Conservation (phyloP, 345 rosid genomes). For the Bruguiera sexangula region DNA sequence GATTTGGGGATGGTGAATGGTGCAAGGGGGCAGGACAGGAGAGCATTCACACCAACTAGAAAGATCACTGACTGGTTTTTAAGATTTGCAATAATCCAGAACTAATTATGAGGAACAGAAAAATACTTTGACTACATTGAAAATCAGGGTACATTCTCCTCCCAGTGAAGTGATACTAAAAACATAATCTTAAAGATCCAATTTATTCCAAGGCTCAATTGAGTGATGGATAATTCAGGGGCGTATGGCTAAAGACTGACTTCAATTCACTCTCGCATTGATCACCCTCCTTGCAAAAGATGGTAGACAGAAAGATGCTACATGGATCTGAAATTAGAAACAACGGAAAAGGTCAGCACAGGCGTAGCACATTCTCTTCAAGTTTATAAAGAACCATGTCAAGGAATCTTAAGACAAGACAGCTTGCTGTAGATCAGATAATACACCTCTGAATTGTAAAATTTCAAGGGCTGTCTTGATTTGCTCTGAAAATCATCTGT, state of each 20-base stretch:
- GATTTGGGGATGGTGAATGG: no score
- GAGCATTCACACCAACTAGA: background rate
- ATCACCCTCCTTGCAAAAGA: slow-evolving; percentile 86
- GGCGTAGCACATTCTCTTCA: background rate
- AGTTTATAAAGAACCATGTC: background rate
- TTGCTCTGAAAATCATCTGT: slow-evolving; percentile 30
- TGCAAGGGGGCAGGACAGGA: no score
- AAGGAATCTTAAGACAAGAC: background rate
- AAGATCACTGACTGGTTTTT: background rate
- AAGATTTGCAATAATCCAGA: slow-evolving; percentile 14
- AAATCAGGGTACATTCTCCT: slow-evolving; percentile 3
- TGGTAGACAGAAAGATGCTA: slow-evolving; percentile 91
- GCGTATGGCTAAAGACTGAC: slow-evolving; percentile 11
- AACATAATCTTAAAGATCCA: slow-evolving; percentile 12
- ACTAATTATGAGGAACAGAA: background rate
- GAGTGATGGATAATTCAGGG: slow-evolving; percentile 7
- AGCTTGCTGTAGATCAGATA: background rate
- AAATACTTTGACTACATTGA: background rate
- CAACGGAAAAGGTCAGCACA: background rate
- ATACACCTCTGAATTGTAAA: slow-evolving; percentile 75
- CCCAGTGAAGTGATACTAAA: background rate
- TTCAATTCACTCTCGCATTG: slow-evolving; percentile 43
- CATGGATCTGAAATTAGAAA: slow-evolving; percentile 59
- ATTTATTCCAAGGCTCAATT: slow-evolving; percentile 24
- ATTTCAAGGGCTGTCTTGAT: slow-evolving; percentile 59